Conservation (phyloP, 495 filamentous ascomycete species). For the Trichoderma parareesei region DNA sequence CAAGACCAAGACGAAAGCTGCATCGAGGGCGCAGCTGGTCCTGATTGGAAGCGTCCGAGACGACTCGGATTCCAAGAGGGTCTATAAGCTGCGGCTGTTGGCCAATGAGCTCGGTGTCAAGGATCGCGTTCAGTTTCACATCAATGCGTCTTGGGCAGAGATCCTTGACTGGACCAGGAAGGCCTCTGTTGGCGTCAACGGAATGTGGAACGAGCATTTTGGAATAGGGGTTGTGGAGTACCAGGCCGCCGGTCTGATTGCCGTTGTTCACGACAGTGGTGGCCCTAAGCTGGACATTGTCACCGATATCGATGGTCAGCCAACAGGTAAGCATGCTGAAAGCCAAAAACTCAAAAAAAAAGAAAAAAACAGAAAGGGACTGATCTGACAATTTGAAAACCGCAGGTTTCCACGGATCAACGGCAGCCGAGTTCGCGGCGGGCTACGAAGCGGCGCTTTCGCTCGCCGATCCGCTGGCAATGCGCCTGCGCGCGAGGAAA, state of each 20-base stretch:
- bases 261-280: slow-evolving; percentile 84
- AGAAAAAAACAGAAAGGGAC: too few species aligned
- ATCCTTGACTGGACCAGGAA: slow-evolving; percentile 68
- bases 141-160: slow-evolving; percentile 79
- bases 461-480: slow-evolving; percentile 55
- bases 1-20: slow-evolving; percentile 31
- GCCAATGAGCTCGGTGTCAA: slow-evolving; percentile 82
- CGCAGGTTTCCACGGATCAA: slow-evolving; percentile 74
- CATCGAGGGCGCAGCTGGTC: slow-evolving; percentile 56
- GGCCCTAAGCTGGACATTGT: slow-evolving; percentile 93
- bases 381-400: background rate
- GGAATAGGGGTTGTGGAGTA: slow-evolving; percentile 98
- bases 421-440: slow-evolving; percentile 63
- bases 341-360: too few species aligned
- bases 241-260: slow-evolving; percentile 85
- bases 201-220: slow-evolving; percentile 99
- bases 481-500: slow-evolving; percentile 61
- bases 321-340: slow-evolving; percentile 47
- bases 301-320: slow-evolving; percentile 61
- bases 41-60: slow-evolving; percentile 85
- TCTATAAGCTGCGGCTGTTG: slow-evolving; percentile 83
- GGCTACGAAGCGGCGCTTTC: slow-evolving; percentile 69
- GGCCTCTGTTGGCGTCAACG: slow-evolving; percentile 80
- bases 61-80: slow-evolving; percentile 70
- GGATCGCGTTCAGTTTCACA: slow-evolving; percentile 75